Conservation (phyloP, 768 basidiomycete species). For the Tulasnella sp. region DNA sequence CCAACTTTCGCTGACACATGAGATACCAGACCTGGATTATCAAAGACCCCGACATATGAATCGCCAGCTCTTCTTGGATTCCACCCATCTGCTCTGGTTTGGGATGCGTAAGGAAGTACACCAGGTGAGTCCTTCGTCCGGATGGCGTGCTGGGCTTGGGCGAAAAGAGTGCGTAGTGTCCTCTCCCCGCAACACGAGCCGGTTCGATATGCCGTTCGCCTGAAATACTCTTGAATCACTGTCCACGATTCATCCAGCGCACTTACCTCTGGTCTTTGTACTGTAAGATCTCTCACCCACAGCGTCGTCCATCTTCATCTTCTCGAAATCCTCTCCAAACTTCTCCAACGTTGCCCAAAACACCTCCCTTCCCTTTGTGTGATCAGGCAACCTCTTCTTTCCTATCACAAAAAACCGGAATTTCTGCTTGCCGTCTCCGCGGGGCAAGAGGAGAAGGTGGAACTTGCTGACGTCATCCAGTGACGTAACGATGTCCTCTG, state of each 20-base stretch:
- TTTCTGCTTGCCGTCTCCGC: not conserved
- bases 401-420: conserved; percentile 8
- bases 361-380: conserved; percentile 6
- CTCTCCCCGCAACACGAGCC: conserved; percentile 5
- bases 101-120: conserved; percentile 9
- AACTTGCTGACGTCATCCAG: conserved; percentile 14
- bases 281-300: not conserved
- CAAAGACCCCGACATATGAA: conserved; percentile 8
- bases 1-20: not conserved
- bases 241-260: not conserved
- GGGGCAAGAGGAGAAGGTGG: conserved; percentile 4
- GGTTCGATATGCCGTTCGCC: conserved; percentile 6
- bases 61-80: conserved; percentile 2
- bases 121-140: conserved; percentile 1
- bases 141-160: conserved; percentile 9
- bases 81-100: not conserved
- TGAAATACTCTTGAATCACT: not conserved
- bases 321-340: conserved; percentile 1
- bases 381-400: conserved; percentile 9
- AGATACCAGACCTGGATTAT: not conserved
- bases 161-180: conserved; percentile 13
- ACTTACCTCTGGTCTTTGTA: conserved; percentile 3
- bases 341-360: conserved; percentile 8
- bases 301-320: not conserved
- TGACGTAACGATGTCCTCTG: not conserved